These are phyloP conservation scores for Coniferiporia sulphurascens DNA, from an alignment of 1,284 basidiomycete genomes.

Conservation along the genomic window DNA sequence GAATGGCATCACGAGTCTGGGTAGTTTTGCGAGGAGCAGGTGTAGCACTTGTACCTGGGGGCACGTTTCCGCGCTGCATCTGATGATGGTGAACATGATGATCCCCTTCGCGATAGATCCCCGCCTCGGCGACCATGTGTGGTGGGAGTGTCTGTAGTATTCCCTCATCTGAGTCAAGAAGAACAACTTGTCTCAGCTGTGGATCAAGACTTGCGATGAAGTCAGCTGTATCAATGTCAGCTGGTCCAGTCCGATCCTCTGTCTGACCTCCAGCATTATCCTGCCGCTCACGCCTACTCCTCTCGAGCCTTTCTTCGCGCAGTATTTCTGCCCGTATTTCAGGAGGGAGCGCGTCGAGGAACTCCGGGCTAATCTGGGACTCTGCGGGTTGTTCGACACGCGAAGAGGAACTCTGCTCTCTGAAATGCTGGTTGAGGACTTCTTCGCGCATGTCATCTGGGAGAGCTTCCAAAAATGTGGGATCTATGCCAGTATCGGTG, in stretches of 20 bases:
- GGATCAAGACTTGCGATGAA: constrained; percentile 88
- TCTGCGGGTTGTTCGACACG: constrained; percentile 68
- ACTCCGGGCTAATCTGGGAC: constrained; percentile 90
- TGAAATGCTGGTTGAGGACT: constrained; percentile 94
- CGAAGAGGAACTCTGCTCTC: constrained; percentile 81
- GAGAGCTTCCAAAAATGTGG: constrained; percentile 94
- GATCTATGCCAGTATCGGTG: constrained; percentile 97
- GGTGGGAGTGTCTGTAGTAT: constrained; percentile 78
- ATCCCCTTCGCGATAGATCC: constrained; percentile 53
- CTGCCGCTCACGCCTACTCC: constrained; percentile 54
- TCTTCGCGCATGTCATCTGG: constrained; percentile 99
- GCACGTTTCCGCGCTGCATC: constrained; percentile 30
- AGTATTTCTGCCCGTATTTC: constrained; percentile 96
- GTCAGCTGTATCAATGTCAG: constrained; percentile 79
- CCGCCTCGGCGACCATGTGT: constrained; percentile 80
- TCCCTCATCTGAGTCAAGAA: constrained; percentile 82
- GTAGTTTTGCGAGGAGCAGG: constrained; percentile 44
- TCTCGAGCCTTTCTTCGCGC: constrained; percentile 88
- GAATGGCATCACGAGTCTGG: constrained; percentile 80
- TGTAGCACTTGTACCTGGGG: constrained; percentile 25
- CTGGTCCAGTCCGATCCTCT: constrained; percentile 34
- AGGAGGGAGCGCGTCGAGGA: constrained; percentile 92
- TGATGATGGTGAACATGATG: constrained; percentile 35
- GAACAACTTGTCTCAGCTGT: constrained; percentile 77
- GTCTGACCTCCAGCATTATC: constrained; percentile 35